These are phyloP conservation scores for Aspergillus pseudotamarii DNA, from an alignment of 2,329 filamentous ascomycete species.

Conservation along the genomic window DNA sequence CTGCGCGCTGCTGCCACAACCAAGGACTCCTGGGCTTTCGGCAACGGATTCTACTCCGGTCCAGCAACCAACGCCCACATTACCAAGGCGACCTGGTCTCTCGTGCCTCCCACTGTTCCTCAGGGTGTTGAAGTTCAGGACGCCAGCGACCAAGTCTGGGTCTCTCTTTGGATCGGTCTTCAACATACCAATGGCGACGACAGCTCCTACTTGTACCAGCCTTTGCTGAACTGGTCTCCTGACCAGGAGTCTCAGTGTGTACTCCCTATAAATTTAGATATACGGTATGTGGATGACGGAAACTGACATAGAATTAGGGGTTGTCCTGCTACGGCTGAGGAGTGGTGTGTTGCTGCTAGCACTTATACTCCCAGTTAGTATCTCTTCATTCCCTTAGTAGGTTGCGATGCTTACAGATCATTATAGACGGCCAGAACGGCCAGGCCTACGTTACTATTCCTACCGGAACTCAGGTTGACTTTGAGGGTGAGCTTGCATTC, in stretches of 20 bases:
- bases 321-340: constrained; percentile 15
- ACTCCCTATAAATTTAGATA: too few species aligned
- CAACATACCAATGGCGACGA: constrained; percentile 13
- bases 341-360: constrained; percentile 25
- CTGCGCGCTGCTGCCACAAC: constrained; percentile 12
- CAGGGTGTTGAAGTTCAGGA: constrained; percentile 6
- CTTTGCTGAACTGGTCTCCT: constrained; percentile 23
- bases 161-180: constrained; percentile 22
- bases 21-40: constrained; percentile 20
- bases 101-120: constrained; percentile 18
- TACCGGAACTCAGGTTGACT: constrained; percentile 15
- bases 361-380: constrained; percentile 22
- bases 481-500: constrained; percentile 16
- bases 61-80: constrained; percentile 20
- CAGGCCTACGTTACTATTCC: constrained; percentile 21
- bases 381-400: too few species aligned
- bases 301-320: constrained; percentile 9
- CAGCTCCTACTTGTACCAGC: constrained; percentile 20
- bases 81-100: constrained; percentile 23
- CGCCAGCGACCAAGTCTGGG: constrained; percentile 18
- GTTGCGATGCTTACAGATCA: neutral
- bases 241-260: constrained; percentile 23
- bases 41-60: constrained; percentile 23
- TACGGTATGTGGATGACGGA: neutral
- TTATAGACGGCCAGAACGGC: constrained; percentile 17